Percentiles rank a stretch among this genome's conserved stretches.
Conservation (phyloP, 2,329 filamentous ascomycete genomes). For the Gnomoniopsis sp. region DNA sequence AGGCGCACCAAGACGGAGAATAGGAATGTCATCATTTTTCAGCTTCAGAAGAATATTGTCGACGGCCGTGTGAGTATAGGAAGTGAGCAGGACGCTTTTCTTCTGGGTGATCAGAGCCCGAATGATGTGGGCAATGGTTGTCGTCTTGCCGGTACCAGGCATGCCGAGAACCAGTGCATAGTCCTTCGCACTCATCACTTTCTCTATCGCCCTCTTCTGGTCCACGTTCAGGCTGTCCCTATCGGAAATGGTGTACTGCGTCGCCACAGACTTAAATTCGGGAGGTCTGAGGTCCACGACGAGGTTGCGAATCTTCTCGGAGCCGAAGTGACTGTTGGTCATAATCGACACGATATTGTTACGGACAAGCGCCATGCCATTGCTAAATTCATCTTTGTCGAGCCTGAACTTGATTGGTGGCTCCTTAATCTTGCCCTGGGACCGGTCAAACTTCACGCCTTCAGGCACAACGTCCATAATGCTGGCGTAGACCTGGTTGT, state of each 20-base stretch:
- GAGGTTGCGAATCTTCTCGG: conserved; percentile 69
- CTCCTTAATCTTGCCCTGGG: conserved; percentile 48
- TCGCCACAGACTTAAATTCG: conserved; percentile 64
- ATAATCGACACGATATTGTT: conserved; percentile 94
- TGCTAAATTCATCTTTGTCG: conserved; percentile 98
- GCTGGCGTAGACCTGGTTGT: conserved; percentile 83
- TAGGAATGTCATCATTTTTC: conserved; percentile 69
- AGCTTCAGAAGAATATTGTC: conserved; percentile 98
- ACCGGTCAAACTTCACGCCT: conserved; percentile 48
- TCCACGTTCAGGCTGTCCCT: conserved; percentile 77
- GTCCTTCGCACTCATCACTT: conserved; percentile 92
- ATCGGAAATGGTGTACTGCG: conserved; percentile 60
- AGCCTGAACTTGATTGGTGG: conserved; percentile 71
- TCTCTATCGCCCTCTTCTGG: conserved; percentile 81
- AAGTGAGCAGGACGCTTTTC: conserved; percentile 89
- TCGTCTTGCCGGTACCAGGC: conserved; percentile 98
- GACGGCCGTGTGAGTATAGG: conserved; percentile 95
- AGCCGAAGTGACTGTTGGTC: conserved; percentile 70
- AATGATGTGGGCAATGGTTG: conserved; percentile 96
- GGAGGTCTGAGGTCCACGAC: conserved; percentile 76
- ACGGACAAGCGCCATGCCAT: conserved; percentile 90
- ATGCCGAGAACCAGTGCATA: conserved; percentile 97
- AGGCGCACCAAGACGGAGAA: conserved; percentile 79
- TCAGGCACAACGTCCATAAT: conserved; percentile 80
- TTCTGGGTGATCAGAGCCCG: conserved; percentile 81